phyloP scores from a whole-genome alignment of 768 basidiomycete genomes.

The Rhodotorula sphaerocarpa region DNA sequence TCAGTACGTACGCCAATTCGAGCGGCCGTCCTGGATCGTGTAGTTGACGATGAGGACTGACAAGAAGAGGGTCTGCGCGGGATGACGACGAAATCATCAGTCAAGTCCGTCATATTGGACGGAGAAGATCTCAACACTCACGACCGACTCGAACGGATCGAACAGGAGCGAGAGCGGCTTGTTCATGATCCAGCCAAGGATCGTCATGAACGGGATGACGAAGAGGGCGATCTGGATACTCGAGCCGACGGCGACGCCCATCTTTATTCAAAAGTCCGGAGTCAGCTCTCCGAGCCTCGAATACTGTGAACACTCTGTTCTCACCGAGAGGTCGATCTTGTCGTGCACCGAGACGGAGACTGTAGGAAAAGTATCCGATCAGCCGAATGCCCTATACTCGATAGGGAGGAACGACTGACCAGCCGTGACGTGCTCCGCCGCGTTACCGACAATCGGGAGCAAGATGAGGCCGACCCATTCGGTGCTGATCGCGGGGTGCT shows the following conservation, averaged over 20 bases:
- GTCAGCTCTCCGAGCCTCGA: not conserved
- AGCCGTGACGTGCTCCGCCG: constrained; percentile 49
- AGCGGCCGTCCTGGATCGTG: constrained; percentile 23
- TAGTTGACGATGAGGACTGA: constrained; percentile 33
- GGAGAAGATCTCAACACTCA: not conserved
- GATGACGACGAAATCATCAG: not conserved
- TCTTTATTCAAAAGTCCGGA: constrained; percentile 5
- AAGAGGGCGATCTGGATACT: constrained; percentile 71
- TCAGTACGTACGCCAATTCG: constrained; percentile 17
- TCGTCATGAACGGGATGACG: constrained; percentile 58
- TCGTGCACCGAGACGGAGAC: constrained; percentile 80
- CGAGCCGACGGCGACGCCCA: constrained; percentile 65
- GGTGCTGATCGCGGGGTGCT: constrained; percentile 53
- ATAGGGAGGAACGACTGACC: not conserved
- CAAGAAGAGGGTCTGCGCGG: constrained; percentile 26
- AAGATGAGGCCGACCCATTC: constrained; percentile 86
- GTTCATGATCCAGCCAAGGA: constrained; percentile 60
- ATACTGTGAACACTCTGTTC: not conserved
- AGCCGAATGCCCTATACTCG: no score
- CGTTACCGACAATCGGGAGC: constrained; percentile 88
- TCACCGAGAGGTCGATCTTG: constrained; percentile 65
- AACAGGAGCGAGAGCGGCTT: constrained; percentile 31
- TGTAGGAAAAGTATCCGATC: constrained; percentile 54
- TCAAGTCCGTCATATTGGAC: not conserved
- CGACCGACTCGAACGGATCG: constrained; percentile 34